A percentile compares a stretch with the other conserved stretches of the same genome.
Conservation (phyloP, 345 rosid species). For the Brassica juncea region DNA sequence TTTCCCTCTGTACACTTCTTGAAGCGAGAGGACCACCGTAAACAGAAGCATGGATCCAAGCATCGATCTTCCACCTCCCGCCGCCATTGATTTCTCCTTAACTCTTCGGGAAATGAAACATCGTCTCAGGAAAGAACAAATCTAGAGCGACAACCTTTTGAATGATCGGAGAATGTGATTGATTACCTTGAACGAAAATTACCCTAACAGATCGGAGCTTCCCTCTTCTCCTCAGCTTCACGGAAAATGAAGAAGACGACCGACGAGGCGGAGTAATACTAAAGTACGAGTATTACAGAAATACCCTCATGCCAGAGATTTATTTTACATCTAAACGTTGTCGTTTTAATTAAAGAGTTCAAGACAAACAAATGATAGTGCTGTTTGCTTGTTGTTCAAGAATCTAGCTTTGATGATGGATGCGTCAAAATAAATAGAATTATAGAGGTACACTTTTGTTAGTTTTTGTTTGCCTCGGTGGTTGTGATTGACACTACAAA, state of each 20-base stretch:
- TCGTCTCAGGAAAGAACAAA: not conserved
- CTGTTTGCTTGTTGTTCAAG: slow-evolving; percentile 59
- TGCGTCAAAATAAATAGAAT: slow-evolving; percentile 85
- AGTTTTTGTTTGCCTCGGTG: slow-evolving; percentile 10
- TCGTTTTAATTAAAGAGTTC: not conserved
- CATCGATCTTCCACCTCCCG: slow-evolving; percentile 73
- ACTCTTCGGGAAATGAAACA: slow-evolving; percentile 1
- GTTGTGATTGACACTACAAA: not conserved
- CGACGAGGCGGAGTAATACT: not conserved
- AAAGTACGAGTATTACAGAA: not conserved
- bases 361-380: too few species aligned
- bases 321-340: not conserved
- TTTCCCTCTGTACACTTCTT: slow-evolving; percentile 67
- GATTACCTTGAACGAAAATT: not conserved
- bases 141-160: not conserved
- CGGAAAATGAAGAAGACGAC: slow-evolving; percentile 10
- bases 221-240: slow-evolving; percentile 3
- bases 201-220: not conserved
- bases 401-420: slow-evolving; percentile 74
- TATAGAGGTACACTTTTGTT: slow-evolving; percentile 54
- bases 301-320: not conserved
- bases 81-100: slow-evolving; percentile 53
- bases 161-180: not conserved
- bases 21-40: slow-evolving; percentile 62
- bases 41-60: slow-evolving; percentile 61